Evolutionary conservation across 2,329 filamentous ascomycete species (phyloP).

Genomic region (Fusarium chaquense): DNA sequence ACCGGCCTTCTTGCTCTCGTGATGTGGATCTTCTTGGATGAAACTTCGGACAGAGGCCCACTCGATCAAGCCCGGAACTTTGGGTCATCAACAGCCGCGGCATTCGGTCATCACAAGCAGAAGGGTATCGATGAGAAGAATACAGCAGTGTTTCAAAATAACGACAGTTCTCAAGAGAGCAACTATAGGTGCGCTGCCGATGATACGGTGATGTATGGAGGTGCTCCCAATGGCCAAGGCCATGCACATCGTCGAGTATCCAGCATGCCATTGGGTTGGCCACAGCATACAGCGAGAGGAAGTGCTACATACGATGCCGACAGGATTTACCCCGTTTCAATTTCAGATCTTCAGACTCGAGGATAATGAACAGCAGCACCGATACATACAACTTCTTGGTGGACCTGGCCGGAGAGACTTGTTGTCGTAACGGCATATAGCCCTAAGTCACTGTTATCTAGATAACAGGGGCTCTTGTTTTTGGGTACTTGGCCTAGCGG

Average conservation of each 20-base stretch:
- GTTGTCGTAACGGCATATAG: no score
- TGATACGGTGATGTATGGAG: constrained; percentile 32
- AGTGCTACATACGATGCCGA: constrained; percentile 39
- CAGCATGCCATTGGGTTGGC: constrained; percentile 56
- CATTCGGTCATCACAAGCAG: constrained; percentile 36
- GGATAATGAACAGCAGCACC: constrained; percentile 21
- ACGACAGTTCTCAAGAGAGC: constrained; percentile 41
- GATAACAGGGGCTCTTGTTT: no score
- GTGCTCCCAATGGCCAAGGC: constrained; percentile 38
- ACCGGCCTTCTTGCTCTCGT: constrained; percentile 65
- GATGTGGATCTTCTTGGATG: constrained; percentile 63
- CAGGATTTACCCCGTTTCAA: constrained; percentile 28
- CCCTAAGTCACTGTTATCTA: no score
- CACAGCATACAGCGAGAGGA: constrained; percentile 49
- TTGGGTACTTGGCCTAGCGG: no score
- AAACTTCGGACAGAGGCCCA: constrained; percentile 54
- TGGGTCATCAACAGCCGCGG: constrained; percentile 32
- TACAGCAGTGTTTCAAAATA: constrained; percentile 25
- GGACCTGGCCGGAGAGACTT: background rate
- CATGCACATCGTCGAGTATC: constrained; percentile 46
- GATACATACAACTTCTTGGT: constrained; percentile 9
- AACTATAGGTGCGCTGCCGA: constrained; percentile 31
- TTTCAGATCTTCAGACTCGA: constrained; percentile 31
- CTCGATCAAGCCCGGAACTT: constrained; percentile 51
- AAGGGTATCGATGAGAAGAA: constrained; percentile 44